Conservation (phyloP, 768 basidiomycete genomes). For the Gloeophyllum trabeum region DNA sequence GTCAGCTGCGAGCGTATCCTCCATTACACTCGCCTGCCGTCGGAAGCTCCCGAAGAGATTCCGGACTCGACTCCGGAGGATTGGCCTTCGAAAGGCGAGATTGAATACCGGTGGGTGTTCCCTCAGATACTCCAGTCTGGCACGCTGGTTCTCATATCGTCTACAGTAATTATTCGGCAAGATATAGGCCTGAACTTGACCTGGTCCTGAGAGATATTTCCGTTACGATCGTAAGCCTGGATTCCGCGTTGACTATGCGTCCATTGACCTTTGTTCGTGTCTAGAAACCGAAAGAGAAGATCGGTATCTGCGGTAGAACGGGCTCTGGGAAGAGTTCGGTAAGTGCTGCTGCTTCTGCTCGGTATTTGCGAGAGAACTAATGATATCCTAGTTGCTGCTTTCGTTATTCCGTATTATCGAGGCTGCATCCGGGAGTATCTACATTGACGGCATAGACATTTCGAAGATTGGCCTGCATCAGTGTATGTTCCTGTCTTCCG, state of each 20-base stretch:
- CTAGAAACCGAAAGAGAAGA: slow-evolving; percentile 71
- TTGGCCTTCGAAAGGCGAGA: slow-evolving; percentile 69
- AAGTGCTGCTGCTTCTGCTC: not conserved
- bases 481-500: slow-evolving; percentile 25
- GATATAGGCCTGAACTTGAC: slow-evolving; percentile 75
- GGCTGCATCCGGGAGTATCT: slow-evolving; percentile 51
- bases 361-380: slow-evolving; percentile 1
- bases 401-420: slow-evolving; percentile 75
- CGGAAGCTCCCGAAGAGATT: slow-evolving; percentile 69
- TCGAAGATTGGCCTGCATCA: slow-evolving; percentile 67
- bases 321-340: slow-evolving; percentile 57
- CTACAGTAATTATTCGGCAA: slow-evolving; percentile 61
- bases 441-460: slow-evolving; percentile 70
- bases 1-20: slow-evolving; percentile 84
- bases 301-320: slow-evolving; percentile 83
- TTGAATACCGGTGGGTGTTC: slow-evolving; percentile 59
- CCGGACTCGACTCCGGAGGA: slow-evolving; percentile 32
- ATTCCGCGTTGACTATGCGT: not conserved
- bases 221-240: slow-evolving; percentile 45
- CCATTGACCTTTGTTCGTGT: slow-evolving; percentile 5
- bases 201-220: slow-evolving; percentile 69
- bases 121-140: too few relatives aligned
- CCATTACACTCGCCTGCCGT: slow-evolving; percentile 62
- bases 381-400: slow-evolving; percentile 36
- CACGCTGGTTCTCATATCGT: too few relatives aligned